These are phyloP conservation scores for Aspergillus candidus DNA, from an alignment of 2,329 filamentous ascomycete genomes.

Conservation along the genomic window DNA sequence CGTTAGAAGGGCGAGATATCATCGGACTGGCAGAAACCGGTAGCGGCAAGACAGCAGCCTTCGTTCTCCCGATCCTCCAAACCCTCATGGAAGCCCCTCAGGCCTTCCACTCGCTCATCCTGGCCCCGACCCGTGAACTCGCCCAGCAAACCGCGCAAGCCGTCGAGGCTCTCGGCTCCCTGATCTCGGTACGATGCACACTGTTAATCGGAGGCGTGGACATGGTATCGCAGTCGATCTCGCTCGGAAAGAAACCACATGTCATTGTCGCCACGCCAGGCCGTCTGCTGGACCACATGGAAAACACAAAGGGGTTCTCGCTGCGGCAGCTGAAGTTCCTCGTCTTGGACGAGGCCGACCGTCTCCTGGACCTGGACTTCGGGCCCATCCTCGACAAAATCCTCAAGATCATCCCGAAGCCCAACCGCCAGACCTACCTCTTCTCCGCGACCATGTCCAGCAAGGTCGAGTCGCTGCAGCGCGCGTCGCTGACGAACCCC, in stretches of 20 bases:
- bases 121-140: slow-evolving; percentile 89
- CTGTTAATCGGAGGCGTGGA: slow-evolving; percentile 91
- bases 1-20: slow-evolving; percentile 73
- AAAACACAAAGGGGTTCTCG: slow-evolving; percentile 95
- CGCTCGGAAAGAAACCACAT: slow-evolving; percentile 92
- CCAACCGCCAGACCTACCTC: slow-evolving; percentile 72
- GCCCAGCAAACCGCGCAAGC: slow-evolving; percentile 85
- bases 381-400: slow-evolving; percentile 90
- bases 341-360: slow-evolving; percentile 92
- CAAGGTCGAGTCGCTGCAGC: slow-evolving; percentile 87
- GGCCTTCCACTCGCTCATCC: slow-evolving; percentile 76
- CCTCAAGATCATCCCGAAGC: slow-evolving; percentile 70
- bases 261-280: slow-evolving; percentile 90
- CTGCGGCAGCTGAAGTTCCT: slow-evolving; percentile 75
- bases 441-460: slow-evolving; percentile 93
- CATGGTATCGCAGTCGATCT: slow-evolving; percentile 87
- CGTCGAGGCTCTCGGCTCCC: slow-evolving; percentile 78
- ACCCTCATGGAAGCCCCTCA: slow-evolving; percentile 83
- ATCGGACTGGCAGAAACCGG: slow-evolving; percentile 95
- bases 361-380: slow-evolving; percentile 89
- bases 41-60: slow-evolving; percentile 91
- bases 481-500: slow-evolving; percentile 80
- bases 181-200: slow-evolving; percentile 80
- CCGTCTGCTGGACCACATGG: slow-evolving; percentile 80
- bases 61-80: slow-evolving; percentile 87